Evolutionary conservation across 2,329 filamentous ascomycete genomes (phyloP).

Genomic region (Aaosphaeria arxii): DNA sequence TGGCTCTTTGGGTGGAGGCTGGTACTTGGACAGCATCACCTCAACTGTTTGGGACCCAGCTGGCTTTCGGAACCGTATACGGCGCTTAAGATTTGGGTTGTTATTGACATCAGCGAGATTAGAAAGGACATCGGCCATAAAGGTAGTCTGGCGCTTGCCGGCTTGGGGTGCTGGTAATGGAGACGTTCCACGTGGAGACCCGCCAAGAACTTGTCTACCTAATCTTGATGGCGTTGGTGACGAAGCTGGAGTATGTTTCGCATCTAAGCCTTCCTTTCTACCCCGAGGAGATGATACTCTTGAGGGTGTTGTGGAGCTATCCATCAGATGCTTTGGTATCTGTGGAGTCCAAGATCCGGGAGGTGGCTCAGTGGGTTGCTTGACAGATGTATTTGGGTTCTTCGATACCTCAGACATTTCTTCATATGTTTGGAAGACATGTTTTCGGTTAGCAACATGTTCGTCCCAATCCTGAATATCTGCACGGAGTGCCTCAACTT

Average conservation of each 20-base stretch:
- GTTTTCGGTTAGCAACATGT: slow-evolving; percentile 47
- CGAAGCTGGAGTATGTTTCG: slow-evolving; percentile 14
- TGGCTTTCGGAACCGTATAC: slow-evolving; percentile 31
- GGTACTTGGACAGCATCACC: slow-evolving; percentile 34
- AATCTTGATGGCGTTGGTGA: slow-evolving; percentile 25
- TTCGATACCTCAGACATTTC: slow-evolving; percentile 42
- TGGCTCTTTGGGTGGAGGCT: slow-evolving; percentile 28
- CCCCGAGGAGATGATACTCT: slow-evolving; percentile 34
- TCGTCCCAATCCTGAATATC: slow-evolving; percentile 47
- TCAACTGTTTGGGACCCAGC: slow-evolving; percentile 24
- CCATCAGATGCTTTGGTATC: slow-evolving; percentile 33
- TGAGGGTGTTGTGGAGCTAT: slow-evolving; percentile 28
- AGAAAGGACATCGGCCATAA: slow-evolving; percentile 33
- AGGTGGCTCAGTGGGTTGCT: slow-evolving; percentile 23
- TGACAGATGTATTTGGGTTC: slow-evolving; percentile 24
- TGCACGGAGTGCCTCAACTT: slow-evolving; percentile 43
- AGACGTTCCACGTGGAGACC: slow-evolving; percentile 26
- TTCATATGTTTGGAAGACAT: slow-evolving; percentile 48
- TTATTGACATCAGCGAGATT: slow-evolving; percentile 28
- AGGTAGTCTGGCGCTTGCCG: slow-evolving; percentile 26
- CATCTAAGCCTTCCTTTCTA: slow-evolving; percentile 30
- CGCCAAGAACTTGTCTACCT: slow-evolving; percentile 24
- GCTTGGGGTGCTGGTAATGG: slow-evolving; percentile 26
- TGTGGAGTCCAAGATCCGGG: slow-evolving; percentile 34
- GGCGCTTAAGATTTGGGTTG: slow-evolving; percentile 30